phyloP scores from a whole-genome alignment of 2,329 filamentous ascomycete species.

The Fusarium armeniacum region DNA sequence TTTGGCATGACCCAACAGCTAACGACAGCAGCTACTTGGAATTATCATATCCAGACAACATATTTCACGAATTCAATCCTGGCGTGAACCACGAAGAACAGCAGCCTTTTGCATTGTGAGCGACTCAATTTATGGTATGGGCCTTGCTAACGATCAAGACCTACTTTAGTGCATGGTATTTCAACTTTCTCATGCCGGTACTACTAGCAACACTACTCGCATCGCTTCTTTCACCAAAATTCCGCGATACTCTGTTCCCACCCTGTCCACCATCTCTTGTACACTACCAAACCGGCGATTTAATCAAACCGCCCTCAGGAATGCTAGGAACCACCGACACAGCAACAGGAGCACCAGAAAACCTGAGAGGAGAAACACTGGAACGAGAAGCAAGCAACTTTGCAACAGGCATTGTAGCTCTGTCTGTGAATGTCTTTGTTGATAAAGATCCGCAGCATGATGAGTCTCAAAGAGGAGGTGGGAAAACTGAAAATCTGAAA shows the following conservation, averaged over 20 bases:
- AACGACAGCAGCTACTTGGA: neutral
- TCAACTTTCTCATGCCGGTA: slow-evolving; percentile 75
- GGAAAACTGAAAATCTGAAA: slow-evolving; percentile 40
- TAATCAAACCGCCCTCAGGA: slow-evolving; percentile 81
- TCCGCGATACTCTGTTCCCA: slow-evolving; percentile 75
- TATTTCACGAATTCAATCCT: slow-evolving; percentile 78
- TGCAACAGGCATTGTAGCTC: slow-evolving; percentile 70
- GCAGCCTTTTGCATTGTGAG: slow-evolving; percentile 21
- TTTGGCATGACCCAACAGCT: neutral
- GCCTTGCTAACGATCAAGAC: slow-evolving; percentile 50
- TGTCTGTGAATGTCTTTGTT: slow-evolving; percentile 76
- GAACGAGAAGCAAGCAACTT: slow-evolving; percentile 85
- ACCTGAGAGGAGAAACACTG: slow-evolving; percentile 82
- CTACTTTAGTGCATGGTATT: slow-evolving; percentile 73
- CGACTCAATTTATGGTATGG: too few relatives aligned
- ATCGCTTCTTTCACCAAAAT: slow-evolving; percentile 73
- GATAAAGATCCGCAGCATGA: slow-evolving; percentile 77
- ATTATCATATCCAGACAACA: slow-evolving; percentile 66
- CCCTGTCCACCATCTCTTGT: slow-evolving; percentile 81
- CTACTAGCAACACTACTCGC: slow-evolving; percentile 69
- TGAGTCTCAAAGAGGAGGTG: slow-evolving; percentile 61
- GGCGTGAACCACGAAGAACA: slow-evolving; percentile 79
- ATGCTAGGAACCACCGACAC: slow-evolving; percentile 80
- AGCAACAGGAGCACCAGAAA: slow-evolving; percentile 82
- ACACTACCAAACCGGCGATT: slow-evolving; percentile 73